These are phyloP conservation scores for Skeletonema marinoi DNA, from an alignment of 108 stramenopile species.

Conservation along the genomic window DNA sequence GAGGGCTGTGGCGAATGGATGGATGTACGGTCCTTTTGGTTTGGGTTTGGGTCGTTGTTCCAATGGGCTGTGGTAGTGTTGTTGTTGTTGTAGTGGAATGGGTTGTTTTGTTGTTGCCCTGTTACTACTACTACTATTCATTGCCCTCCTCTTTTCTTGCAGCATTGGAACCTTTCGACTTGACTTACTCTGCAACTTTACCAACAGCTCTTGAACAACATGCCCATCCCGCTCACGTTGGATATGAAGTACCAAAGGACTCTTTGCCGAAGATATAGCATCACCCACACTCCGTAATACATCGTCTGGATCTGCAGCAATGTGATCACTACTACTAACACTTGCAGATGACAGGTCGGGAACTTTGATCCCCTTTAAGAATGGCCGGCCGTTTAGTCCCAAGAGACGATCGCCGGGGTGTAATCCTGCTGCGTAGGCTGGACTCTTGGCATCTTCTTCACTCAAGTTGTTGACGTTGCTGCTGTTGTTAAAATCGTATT, in stretches of 20 bases:
- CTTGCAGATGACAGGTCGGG: conserved; percentile 4
- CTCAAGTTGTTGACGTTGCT: not conserved
- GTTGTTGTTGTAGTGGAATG: not conserved
- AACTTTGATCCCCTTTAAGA: conserved; percentile 24
- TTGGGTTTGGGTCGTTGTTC: conserved; percentile 11
- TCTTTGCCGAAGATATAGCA: conserved; percentile 21
- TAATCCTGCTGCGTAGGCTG: conserved; percentile 61
- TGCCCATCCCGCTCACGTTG: conserved; percentile 9
- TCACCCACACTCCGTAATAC: conserved; percentile 38
- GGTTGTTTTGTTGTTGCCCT: not conserved
- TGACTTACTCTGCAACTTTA: not conserved
- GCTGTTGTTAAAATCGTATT: not conserved
- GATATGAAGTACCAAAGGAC: conserved; percentile 37
- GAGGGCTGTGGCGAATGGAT: conserved; percentile 68
- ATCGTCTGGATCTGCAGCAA: conserved; percentile 21
- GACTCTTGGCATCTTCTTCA: conserved; percentile 30
- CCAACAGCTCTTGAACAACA: not conserved
- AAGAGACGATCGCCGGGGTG: conserved; percentile 65
- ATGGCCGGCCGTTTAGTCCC: conserved; percentile 76
- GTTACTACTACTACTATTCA: not conserved
- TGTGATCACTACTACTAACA: conserved; percentile 5
- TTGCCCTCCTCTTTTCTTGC: not conserved
- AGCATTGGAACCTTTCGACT: not conserved
- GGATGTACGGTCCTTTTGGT: conserved; percentile 42
- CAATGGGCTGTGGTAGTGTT: not conserved